phyloP scores from a whole-genome alignment of 2,329 filamentous ascomycete genomes.

The Pezicula rhizophila region DNA sequence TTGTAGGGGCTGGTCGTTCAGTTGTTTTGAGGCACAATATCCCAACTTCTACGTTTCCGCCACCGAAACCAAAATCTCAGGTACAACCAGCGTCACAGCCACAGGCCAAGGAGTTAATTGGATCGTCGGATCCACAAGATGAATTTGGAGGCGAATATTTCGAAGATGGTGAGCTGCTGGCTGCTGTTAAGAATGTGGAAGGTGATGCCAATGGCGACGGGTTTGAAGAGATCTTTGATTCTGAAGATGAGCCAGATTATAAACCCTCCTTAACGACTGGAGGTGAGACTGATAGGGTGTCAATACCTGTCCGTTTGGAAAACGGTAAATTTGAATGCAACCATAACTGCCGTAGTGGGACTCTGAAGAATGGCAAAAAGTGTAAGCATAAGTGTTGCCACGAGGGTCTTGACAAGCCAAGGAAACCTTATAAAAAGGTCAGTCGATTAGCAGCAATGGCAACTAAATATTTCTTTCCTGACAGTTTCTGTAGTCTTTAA shows the following conservation, averaged over 20 bases:
- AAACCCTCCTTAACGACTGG: neutral
- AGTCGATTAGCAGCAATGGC: conserved; percentile 3
- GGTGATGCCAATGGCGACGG: conserved; percentile 33
- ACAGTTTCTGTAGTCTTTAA: neutral
- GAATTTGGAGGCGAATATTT: conserved; percentile 29
- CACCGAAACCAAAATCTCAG: neutral
- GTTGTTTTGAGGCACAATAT: conserved; percentile 24
- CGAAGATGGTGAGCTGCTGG: conserved; percentile 37
- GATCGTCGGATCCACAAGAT: conserved; percentile 2
- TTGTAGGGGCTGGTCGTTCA: conserved; percentile 52
- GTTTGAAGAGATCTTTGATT: conserved; percentile 47
- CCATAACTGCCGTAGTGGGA: conserved; percentile 51
- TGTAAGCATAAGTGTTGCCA: conserved; percentile 72
- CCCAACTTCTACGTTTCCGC: conserved; percentile 28
- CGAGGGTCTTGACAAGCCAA: conserved; percentile 61
- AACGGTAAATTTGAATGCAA: conserved; percentile 74
- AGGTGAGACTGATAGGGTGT: neutral
- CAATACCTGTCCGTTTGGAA: conserved; percentile 44
- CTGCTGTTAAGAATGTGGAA: conserved; percentile 21
- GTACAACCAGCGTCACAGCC: neutral
- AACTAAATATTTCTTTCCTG: neutral
- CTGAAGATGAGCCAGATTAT: conserved; percentile 36
- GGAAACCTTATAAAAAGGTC: conserved; percentile 15
- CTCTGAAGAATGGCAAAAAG: conserved; percentile 31
- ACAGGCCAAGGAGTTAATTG: neutral